Percentiles rank a stretch among this genome's conserved stretches.
phyloP scores from a whole-genome alignment of 139 green algal genomes.

The Chlamydomonas asymmetrica region DNA sequence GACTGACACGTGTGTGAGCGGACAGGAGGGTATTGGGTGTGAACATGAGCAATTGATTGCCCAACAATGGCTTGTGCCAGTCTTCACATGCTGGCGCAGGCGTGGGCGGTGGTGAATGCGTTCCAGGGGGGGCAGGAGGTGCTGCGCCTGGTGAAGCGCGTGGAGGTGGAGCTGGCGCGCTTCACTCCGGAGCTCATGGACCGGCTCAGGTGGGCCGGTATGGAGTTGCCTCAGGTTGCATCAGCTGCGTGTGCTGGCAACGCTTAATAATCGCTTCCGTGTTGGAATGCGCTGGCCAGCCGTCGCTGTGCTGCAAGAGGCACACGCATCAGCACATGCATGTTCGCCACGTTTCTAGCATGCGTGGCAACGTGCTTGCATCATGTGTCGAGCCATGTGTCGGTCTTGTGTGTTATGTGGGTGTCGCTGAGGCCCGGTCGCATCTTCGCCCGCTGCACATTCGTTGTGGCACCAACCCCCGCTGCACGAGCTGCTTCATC shows the following conservation, averaged over 20 bases:
- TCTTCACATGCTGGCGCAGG: neutral
- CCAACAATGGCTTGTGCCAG: neutral
- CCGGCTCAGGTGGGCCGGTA: neutral
- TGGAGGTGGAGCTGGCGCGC: neutral
- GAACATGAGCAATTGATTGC: neutral
- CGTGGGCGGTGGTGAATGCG: neutral
- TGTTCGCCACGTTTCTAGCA: neutral
- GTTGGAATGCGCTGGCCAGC: neutral
- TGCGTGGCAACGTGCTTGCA: neutral
- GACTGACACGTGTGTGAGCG: neutral
- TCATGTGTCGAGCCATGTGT: neutral
- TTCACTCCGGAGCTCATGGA: slow-evolving; percentile 4
- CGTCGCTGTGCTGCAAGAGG: too few relatives aligned
- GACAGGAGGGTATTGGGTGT: neutral
- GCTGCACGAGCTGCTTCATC: neutral
- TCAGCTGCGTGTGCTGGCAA: neutral
- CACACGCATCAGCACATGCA: neutral
- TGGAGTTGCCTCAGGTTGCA: neutral
- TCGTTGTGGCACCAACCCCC: neutral
- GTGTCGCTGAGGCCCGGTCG: neutral
- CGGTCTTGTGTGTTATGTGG: neutral
- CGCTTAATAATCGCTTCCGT: neutral
- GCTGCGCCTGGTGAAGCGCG: neutral
- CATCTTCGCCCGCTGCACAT: neutral
- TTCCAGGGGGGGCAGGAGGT: neutral